A percentile compares a stretch with the other conserved stretches of the same genome.
Evolutionary conservation across 352 stramenopile species (phyloP).

Genomic region (Phytopythium ostracodes): DNA sequence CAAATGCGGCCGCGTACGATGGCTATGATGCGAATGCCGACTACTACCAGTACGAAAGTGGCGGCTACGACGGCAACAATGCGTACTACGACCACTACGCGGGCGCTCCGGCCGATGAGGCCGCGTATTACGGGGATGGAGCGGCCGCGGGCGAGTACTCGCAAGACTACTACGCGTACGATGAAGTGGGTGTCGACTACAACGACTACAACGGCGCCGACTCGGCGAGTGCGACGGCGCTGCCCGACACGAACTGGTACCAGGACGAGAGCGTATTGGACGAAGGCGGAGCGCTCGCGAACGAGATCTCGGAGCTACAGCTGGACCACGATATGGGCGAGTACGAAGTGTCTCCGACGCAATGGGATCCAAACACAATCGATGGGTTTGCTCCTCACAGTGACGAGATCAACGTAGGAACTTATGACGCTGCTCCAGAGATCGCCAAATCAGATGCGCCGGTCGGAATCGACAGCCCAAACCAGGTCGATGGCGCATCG

Average conservation of each 20-base stretch:
- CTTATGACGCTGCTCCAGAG: background rate
- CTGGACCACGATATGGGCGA: slow-evolving; percentile 3
- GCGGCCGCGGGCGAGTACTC: background rate
- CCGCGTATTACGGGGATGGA: background rate
- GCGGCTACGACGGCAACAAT: slow-evolving; percentile 7
- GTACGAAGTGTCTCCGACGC: background rate
- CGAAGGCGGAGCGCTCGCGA: background rate
- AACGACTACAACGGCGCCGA: background rate
- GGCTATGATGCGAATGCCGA: background rate
- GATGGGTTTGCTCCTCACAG: background rate
- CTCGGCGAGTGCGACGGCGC: background rate
- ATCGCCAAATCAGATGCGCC: background rate
- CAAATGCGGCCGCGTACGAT: background rate
- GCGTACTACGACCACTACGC: slow-evolving; percentile 3
- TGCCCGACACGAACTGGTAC: background rate
- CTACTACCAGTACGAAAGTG: slow-evolving; percentile 6
- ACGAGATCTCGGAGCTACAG: slow-evolving; percentile 5
- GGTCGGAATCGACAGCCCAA: background rate
- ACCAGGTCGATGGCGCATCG: background rate
- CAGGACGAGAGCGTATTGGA: background rate
- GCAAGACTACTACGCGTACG: slow-evolving; percentile 13
- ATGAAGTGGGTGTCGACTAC: background rate
- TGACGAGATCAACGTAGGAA: background rate
- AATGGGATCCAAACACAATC: background rate
- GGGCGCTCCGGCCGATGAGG: background rate